Percentiles rank a stretch among this genome's conserved stretches.
Conservation (phyloP, 2,329 filamentous ascomycete genomes). For the Ophiostoma perfectum region DNA sequence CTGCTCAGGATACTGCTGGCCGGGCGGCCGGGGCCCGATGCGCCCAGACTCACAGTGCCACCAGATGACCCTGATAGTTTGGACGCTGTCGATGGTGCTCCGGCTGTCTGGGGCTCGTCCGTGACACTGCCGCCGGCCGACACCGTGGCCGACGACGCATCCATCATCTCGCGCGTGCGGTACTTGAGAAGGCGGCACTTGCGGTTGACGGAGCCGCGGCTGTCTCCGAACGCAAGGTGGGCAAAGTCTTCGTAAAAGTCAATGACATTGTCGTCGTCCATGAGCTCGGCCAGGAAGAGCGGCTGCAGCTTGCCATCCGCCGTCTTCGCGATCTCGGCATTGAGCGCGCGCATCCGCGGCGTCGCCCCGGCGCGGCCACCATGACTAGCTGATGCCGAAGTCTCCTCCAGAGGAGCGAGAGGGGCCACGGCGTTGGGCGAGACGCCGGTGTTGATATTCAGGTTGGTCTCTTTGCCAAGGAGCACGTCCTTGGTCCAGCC, state of each 20-base stretch:
- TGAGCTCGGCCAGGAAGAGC: conserved; percentile 83
- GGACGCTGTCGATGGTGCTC: not conserved
- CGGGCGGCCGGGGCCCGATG: conserved; percentile 29
- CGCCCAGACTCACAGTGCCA: not conserved
- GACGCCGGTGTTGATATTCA: conserved; percentile 71
- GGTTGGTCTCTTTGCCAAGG: conserved; percentile 78
- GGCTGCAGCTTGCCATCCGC: conserved; percentile 58
- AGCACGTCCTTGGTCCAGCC: conserved; percentile 90
- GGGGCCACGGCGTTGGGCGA: conserved; percentile 7
- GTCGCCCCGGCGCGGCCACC: conserved; percentile 42
- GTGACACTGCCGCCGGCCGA: conserved; percentile 9
- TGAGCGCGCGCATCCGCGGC: conserved; percentile 45
- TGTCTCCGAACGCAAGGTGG: conserved; percentile 85
- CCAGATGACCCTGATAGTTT: not conserved
- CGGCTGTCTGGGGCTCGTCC: not conserved
- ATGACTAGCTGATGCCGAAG: too few relatives aligned
- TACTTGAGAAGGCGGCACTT: conserved; percentile 88
- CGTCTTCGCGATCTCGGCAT: conserved; percentile 31
- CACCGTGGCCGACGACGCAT: conserved; percentile 33
- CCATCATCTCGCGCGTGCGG: conserved; percentile 61
- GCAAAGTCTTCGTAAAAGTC: conserved; percentile 97
- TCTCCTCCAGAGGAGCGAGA: not conserved
- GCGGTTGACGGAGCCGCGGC: conserved; percentile 74
- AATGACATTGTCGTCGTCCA: conserved; percentile 89
- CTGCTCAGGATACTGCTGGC: conserved; percentile 51